phyloP scores from a whole-genome alignment of 805 yeast species.

The Spathaspora boniae region DNA sequence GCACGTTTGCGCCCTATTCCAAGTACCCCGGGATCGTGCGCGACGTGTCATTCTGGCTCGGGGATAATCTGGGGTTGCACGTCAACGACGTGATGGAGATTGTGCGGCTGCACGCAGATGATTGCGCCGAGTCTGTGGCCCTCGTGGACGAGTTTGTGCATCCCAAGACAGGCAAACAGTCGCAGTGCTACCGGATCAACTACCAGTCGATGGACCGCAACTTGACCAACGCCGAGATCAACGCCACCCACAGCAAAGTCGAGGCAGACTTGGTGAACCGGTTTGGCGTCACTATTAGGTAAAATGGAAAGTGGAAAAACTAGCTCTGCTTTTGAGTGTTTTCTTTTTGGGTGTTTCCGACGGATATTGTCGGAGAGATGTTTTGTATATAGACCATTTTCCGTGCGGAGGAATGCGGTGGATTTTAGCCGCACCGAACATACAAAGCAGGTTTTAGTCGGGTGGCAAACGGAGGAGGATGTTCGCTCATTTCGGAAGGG shows the following conservation, averaged over 20 bases:
- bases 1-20: conserved; percentile 82
- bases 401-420: neutral
- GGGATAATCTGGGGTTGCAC: conserved; percentile 51
- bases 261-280: conserved; percentile 50
- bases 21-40: conserved; percentile 83
- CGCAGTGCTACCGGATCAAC: conserved; percentile 85
- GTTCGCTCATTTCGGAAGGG: neutral
- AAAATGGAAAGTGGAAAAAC: conserved; percentile 4
- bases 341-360: too few species aligned
- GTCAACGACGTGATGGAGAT: conserved; percentile 93
- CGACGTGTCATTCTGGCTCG: conserved; percentile 92
- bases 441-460: neutral
- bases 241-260: conserved; percentile 64
- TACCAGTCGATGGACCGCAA: conserved; percentile 96
- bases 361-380: too few species aligned
- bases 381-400: conserved; percentile 3
- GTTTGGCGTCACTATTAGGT: conserved; percentile 57
- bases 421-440: neutral
- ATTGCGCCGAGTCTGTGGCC: conserved; percentile 81
- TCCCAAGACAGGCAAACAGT: conserved; percentile 71
- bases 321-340: too few species aligned
- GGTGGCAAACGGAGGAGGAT: neutral
- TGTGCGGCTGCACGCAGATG: conserved; percentile 81
- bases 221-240: conserved; percentile 81
- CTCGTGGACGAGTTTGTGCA: conserved; percentile 80